These are phyloP conservation scores for Mrakia frigida DNA, from an alignment of 768 basidiomycete species.

Conservation along the genomic window DNA sequence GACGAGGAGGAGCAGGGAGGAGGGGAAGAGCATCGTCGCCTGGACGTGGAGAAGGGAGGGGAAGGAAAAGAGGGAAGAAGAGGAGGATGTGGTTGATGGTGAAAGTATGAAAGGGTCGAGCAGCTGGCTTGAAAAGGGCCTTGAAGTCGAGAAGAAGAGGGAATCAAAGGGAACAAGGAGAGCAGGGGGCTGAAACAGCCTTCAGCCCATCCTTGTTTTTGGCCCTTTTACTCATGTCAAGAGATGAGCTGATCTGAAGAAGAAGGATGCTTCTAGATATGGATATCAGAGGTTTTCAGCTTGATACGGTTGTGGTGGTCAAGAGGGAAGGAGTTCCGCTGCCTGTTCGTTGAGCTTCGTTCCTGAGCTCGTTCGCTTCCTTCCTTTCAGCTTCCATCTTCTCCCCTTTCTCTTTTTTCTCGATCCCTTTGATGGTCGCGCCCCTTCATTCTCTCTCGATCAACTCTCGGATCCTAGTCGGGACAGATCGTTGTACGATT, in stretches of 20 bases:
- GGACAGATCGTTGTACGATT: conserved; percentile 59
- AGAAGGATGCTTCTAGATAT: no score
- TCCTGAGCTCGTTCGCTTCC: not conserved
- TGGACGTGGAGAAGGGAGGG: not conserved
- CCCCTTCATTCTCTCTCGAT: not conserved
- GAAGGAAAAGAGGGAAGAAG: conserved; percentile 3
- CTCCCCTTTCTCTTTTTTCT: not conserved
- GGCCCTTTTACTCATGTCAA: not conserved
- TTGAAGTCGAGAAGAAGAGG: not conserved
- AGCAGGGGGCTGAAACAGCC: not conserved
- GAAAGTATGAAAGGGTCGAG: not conserved
- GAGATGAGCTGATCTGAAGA: no score
- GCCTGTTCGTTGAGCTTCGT: not conserved
- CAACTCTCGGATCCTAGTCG: conserved; percentile 13
- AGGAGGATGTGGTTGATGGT: conserved; percentile 5
- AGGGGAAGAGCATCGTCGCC: not conserved
- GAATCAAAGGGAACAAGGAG: conserved; percentile 4
- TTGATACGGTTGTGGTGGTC: not conserved
- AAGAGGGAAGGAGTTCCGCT: not conserved
- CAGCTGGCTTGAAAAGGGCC: not conserved
- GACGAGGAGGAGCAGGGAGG: conserved; percentile 8
- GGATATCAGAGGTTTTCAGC: not conserved
- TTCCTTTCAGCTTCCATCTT: not conserved
- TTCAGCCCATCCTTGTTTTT: not conserved
- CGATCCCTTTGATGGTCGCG: not conserved